phyloP scores from a whole-genome alignment of 2,329 filamentous ascomycete genomes.

The Cladobotryum protrusum region DNA sequence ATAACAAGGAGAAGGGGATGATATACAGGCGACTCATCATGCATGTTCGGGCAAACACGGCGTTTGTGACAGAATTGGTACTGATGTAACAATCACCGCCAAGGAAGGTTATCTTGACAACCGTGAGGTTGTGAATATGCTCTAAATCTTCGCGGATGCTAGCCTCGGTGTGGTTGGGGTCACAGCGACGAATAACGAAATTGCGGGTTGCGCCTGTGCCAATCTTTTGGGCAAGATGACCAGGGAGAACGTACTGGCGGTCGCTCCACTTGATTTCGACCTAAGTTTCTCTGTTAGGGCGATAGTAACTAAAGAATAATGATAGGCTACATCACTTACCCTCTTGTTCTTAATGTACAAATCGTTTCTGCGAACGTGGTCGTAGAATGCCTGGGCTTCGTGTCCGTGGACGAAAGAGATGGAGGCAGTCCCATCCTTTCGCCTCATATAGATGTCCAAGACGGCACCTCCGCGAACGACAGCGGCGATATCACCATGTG shows the following conservation, averaged over 20 bases:
- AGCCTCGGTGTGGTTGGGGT: conserved; percentile 53
- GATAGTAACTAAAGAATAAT: background rate
- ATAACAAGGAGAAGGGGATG: background rate
- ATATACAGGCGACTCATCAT: conserved; percentile 60
- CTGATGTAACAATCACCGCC: conserved; percentile 59
- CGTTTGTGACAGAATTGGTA: conserved; percentile 71
- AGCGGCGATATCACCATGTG: conserved; percentile 58
- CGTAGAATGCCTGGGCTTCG: conserved; percentile 58
- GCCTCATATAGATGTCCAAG: conserved; percentile 60
- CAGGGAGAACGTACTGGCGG: conserved; percentile 59
- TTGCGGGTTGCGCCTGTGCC: conserved; percentile 65
- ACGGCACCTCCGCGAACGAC: conserved; percentile 64
- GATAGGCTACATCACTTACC: conserved; percentile 37
- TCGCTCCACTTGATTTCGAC: conserved; percentile 64
- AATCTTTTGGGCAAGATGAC: conserved; percentile 60
- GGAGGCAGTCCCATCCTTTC: conserved; percentile 51
- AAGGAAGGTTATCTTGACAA: conserved; percentile 58
- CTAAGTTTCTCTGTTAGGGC: conserved; percentile 32
- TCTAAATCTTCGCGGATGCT: conserved; percentile 67
- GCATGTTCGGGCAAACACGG: conserved; percentile 69
- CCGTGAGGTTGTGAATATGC: conserved; percentile 72
- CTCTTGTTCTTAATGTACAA: conserved; percentile 63
- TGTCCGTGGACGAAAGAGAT: conserved; percentile 64
- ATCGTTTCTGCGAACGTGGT: conserved; percentile 57
- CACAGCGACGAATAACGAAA: conserved; percentile 58